phyloP scores from a whole-genome alignment of 805 yeast genomes.

The Wickerhamomyces rabaulensis region DNA sequence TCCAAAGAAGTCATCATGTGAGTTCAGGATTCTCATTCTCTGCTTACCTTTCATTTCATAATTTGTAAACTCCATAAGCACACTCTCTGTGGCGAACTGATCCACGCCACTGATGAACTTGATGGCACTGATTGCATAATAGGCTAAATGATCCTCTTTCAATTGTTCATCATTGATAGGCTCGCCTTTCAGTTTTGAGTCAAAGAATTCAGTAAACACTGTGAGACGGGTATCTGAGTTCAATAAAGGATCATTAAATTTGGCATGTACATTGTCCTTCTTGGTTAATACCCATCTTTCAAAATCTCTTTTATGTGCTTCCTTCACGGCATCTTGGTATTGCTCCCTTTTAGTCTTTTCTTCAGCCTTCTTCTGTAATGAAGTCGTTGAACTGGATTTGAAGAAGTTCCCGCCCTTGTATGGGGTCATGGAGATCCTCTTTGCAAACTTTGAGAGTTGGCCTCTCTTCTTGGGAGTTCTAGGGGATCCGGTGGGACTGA shows the following conservation, averaged over 20 bases:
- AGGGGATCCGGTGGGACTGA: neutral
- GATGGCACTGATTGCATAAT: constrained; percentile 20
- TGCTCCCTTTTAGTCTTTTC: neutral
- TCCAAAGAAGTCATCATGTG: constrained; percentile 11
- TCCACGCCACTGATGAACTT: constrained; percentile 17
- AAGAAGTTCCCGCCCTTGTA: neutral
- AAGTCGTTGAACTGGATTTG: neutral
- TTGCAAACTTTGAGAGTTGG: constrained; percentile 6
- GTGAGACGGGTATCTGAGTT: constrained; percentile 14
- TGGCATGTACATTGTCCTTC: constrained; percentile 8
- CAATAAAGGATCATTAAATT: constrained; percentile 12
- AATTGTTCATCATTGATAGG: constrained; percentile 1
- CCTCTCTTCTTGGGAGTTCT: neutral
- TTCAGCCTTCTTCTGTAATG: neutral
- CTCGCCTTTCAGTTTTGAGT: constrained; percentile 8
- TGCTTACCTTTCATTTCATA: constrained; percentile 13
- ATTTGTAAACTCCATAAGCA: constrained; percentile 19
- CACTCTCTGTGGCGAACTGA: constrained; percentile 5
- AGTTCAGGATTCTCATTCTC: constrained; percentile 10
- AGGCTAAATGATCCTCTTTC: constrained; percentile 10
- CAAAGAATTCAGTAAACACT: constrained; percentile 17
- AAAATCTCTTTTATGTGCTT: constrained; percentile 12
- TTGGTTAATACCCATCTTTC: constrained; percentile 15
- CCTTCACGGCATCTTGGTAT: constrained; percentile 10
- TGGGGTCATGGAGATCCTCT: constrained; percentile 16